Percentiles rank a stretch among this genome's conserved stretches.
Evolutionary conservation across 139 green algal species (phyloP).

Genomic region (Edaphochlamys debaryana): DNA sequence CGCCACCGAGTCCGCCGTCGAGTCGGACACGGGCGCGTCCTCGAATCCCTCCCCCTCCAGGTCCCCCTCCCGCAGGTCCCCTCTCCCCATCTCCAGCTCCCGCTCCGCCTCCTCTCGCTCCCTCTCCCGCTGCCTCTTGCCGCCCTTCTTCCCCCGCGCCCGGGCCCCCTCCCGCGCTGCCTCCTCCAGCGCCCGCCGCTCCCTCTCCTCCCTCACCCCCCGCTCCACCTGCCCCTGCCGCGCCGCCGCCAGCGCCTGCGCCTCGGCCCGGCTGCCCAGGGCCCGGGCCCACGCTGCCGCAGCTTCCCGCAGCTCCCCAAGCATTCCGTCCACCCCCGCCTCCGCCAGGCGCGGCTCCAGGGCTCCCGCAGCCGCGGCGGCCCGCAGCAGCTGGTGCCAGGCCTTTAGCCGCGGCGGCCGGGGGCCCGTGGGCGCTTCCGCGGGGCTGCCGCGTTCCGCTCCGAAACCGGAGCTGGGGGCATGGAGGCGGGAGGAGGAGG

Average conservation of each 20-base stretch:
- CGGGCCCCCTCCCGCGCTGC: too few relatives aligned
- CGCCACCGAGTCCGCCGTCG: background rate
- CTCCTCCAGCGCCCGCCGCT: background rate
- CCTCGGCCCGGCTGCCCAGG: background rate
- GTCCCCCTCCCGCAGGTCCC: background rate
- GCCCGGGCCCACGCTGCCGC: conserved; percentile 10
- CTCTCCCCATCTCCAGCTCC: background rate
- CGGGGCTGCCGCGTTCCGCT: background rate
- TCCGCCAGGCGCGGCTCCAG: background rate
- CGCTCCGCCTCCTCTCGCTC: background rate
- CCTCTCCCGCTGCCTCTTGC: background rate
- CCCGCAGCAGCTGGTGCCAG: conserved; percentile 32
- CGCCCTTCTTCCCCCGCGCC: too few relatives aligned
- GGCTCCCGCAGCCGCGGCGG: background rate
- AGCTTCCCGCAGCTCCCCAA: background rate
- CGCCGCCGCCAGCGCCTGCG: background rate
- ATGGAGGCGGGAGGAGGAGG: too few relatives aligned
- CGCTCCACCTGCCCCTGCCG: background rate
- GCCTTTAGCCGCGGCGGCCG: conserved; percentile 5
- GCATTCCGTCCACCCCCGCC: background rate
- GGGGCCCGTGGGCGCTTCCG: too few relatives aligned
- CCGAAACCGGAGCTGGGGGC: too few relatives aligned
- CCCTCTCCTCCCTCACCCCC: background rate
- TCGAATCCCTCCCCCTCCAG: too few relatives aligned
- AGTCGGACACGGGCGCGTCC: background rate